Percentiles rank a stretch among this genome's conserved stretches.
phyloP scores from a whole-genome alignment of 495 filamentous ascomycete species.

The Aspergillus heteromorphus region DNA sequence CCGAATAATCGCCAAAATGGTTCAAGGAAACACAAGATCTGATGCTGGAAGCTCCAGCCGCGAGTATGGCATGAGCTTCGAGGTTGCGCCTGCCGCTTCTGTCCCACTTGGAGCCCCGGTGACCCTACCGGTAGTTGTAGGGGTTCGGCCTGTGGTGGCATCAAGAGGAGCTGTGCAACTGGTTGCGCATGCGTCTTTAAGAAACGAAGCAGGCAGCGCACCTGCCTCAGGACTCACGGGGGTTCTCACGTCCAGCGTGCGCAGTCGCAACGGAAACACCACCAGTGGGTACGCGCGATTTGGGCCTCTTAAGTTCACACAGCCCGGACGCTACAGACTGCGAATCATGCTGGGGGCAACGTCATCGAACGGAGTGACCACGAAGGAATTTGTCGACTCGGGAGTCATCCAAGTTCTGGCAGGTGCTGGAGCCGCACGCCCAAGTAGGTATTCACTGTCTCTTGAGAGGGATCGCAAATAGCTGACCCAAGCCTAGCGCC shows the following conservation, averaged over 20 bases:
- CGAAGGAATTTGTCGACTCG: conserved; percentile 32
- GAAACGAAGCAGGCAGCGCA: conserved; percentile 27
- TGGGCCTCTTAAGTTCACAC: conserved; percentile 24
- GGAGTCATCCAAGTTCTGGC: conserved; percentile 29
- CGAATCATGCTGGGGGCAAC: conserved; percentile 34
- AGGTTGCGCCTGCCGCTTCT: conserved; percentile 28
- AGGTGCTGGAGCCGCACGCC: conserved; percentile 22
- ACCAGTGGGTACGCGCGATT: conserved; percentile 36
- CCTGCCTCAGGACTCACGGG: conserved; percentile 24
- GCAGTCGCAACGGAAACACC: conserved; percentile 29
- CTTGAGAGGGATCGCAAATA: not conserved
- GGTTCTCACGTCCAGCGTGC: conserved; percentile 31
- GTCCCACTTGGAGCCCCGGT: conserved; percentile 25
- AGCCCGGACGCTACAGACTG: conserved; percentile 31
- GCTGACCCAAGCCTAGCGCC: conserved; percentile 19
- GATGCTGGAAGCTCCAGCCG: conserved; percentile 19
- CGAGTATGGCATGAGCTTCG: conserved; percentile 33
- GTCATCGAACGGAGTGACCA: conserved; percentile 27
- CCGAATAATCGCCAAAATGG: conserved; percentile 18
- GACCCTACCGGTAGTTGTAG: conserved; percentile 32
- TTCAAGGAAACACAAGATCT: conserved; percentile 2
- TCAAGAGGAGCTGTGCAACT: conserved; percentile 25
- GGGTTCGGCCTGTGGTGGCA: conserved; percentile 29
- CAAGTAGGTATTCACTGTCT: conserved; percentile 22
- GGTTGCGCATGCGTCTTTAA: conserved; percentile 27